Evolutionary conservation across 2,329 filamentous ascomycete species (phyloP), one percentile per base, ranked within the genome.

Genomic region (Shiraia sp.): DNA sequence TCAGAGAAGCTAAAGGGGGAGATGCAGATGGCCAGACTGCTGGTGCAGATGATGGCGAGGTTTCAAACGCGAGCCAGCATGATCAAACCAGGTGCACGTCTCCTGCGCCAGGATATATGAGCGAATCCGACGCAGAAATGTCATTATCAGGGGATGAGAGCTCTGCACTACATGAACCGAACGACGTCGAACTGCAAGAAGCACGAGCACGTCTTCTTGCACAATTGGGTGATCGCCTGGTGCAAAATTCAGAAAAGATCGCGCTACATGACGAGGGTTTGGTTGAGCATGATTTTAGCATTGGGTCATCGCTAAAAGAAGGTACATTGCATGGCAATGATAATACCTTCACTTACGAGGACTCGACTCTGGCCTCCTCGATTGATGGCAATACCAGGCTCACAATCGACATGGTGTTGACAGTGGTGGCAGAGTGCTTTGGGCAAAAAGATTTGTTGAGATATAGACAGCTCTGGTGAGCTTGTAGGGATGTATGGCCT

Each of bases 351-450:
- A 24, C 12, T n/a, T 24, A 32, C 37, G 32, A 17, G 8, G 19
- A 22, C 8, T 22, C 19, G 8, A 8, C 4, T n/a, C n/a, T n/a
- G n/a, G n/a, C n/a, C 8, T 22, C 8, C 16, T 28, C 13, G 79
- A 63, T 77, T 76, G 73, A 61, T 15, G 47, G 55, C 23, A 70
- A 71, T 38, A 72, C 66, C 1, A 76, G 80, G 19, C 86, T 83
- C n/a, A 90, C 90, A 28, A 76, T 96, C 24, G 91, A 95, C 70
- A 95, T 95, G 89, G 88, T 96, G 38, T 75, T 96, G 54, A 93
- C 88, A 0, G 79, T 96, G 25, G 85, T 87, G 33, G 91, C 90
- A 57, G 90, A 96, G 70, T 83, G 88, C 53, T 97, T 91, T 70
- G 90, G 92, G 1, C 92, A 97, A 71, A 79, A 86, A 51, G 92